Evolutionary conservation across 2,329 filamentous ascomycete genomes (phyloP), one percentile per base, ranked within the genome.

Genomic region (Clarireedia monteithiana): DNA sequence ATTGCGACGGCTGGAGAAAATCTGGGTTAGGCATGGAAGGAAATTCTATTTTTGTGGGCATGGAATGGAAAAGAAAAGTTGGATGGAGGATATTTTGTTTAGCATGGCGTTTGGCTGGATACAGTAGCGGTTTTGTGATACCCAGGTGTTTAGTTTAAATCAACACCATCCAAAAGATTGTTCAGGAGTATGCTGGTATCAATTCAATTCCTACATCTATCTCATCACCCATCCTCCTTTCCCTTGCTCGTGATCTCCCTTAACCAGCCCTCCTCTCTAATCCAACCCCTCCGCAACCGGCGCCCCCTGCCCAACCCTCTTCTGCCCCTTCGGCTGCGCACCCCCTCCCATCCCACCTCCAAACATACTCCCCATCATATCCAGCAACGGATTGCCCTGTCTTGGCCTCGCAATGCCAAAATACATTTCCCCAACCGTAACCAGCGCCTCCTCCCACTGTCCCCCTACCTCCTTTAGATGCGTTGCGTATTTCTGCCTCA

Each of bases 291-390:
- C 82, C 4, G 81, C 75, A 51, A 76, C 71, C 23, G 82, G 81
- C 62, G 74, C 75, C 4, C 30, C 50, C 15, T 70, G 68, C 36
- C 69, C 68, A 49, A 72, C 70, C 53, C 71, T 69, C 57, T 65
- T 67, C 45, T 68, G 70, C 60, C 73, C 64, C 51, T 68, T 68
- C 40, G 39, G 45, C 17, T n/a, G 40, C 26, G 62, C 62, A 44
- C 71, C 77, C 50, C 77, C 77, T 15, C 78, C 81, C 26, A 77
- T 81, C 6, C 84, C 86, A 20, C 90, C 90, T 49, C 91, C 91
- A 67, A 99, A 88, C 78, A 99, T 83, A 60, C 84, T 91, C 48
- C 91, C 91, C 88, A 99, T 95, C 91, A 99, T 97, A 70, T 99
- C 94, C 73, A 97, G 83, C 71, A 99, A 76, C 3, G 91, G 91